phyloP scores from a whole-genome alignment of 371 early-diverging fungal species.

The Mortierella sp. region DNA sequence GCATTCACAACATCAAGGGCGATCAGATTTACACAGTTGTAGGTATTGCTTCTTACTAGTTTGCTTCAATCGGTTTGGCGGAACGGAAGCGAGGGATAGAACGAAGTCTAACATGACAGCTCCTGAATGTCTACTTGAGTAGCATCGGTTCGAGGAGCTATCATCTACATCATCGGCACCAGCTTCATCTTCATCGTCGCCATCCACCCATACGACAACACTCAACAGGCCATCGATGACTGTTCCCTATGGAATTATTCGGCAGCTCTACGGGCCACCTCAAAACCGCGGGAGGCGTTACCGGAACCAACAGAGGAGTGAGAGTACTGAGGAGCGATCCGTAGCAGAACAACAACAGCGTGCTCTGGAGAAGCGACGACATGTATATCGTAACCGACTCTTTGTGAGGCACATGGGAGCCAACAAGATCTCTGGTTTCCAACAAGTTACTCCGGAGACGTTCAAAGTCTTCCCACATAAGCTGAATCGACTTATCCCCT shows the following conservation, averaged over 20 bases:
- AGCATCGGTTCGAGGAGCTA: conserved; percentile 33
- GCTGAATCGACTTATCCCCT: conserved; percentile 38
- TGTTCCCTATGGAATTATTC: conserved; percentile 30
- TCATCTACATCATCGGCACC: neutral
- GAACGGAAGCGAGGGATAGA: neutral
- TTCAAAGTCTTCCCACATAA: conserved; percentile 30
- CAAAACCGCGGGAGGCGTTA: conserved; percentile 15
- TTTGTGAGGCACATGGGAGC: conserved; percentile 48
- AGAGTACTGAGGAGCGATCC: conserved; percentile 15
- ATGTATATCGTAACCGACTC: conserved; percentile 34
- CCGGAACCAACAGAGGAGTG: neutral
- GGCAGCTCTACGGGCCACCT: conserved; percentile 39
- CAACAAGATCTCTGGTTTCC: conserved; percentile 38
- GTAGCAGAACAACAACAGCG: conserved; percentile 25
- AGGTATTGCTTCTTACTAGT: neutral
- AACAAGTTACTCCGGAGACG: conserved; percentile 42
- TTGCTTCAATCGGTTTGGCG: too few species aligned
- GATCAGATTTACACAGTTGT: conserved; percentile 27
- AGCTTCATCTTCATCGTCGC: neutral
- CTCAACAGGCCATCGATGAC: neutral
- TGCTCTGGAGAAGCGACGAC: conserved; percentile 33
- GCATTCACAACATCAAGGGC: conserved; percentile 32
- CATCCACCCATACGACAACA: neutral
- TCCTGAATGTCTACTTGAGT: neutral
- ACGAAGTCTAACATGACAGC: neutral